Conservation (phyloP, 2,329 filamentous ascomycete genomes). For the Endothia cerciana region DNA sequence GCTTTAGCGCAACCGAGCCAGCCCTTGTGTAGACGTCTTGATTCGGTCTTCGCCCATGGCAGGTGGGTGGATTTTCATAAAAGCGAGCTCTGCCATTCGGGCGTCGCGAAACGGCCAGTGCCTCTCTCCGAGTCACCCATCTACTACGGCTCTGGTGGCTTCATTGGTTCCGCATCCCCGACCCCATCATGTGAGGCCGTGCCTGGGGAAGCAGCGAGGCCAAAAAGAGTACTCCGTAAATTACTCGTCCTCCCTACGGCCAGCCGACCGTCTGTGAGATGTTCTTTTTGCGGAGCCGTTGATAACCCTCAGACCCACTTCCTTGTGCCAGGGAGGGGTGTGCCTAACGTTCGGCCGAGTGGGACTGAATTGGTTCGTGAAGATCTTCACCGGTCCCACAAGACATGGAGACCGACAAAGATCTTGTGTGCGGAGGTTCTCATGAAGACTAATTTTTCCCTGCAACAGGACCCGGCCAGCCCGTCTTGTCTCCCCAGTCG, state of each 20-base stretch:
- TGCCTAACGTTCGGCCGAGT: constrained; percentile 24
- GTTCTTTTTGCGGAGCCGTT: constrained; percentile 19
- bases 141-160: constrained; percentile 23
- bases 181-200: constrained; percentile 34
- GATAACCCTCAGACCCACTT: constrained; percentile 23
- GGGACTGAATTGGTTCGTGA: constrained; percentile 23
- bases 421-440: constrained; percentile 23
- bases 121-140: constrained; percentile 28
- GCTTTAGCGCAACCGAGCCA: constrained; percentile 24
- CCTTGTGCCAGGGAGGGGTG: constrained; percentile 19
- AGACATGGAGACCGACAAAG: constrained; percentile 22
- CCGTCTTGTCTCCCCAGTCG: constrained; percentile 16
- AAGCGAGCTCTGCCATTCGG: constrained; percentile 28
- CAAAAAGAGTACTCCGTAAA: constrained; percentile 5
- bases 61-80: constrained; percentile 24
- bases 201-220: constrained; percentile 5
- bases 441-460: constrained; percentile 16
- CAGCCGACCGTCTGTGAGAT: constrained; percentile 7
- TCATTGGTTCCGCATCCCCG: constrained; percentile 31
- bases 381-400: constrained; percentile 27
- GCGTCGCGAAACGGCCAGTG: constrained; percentile 17
- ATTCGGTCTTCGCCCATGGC: constrained; percentile 18
- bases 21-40: constrained; percentile 18
- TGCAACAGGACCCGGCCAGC: constrained; percentile 10
- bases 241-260: constrained; percentile 1